Evolutionary conservation across 2,329 filamentous ascomycete genomes (phyloP).

Genomic region (Pseudocercospora musae): DNA sequence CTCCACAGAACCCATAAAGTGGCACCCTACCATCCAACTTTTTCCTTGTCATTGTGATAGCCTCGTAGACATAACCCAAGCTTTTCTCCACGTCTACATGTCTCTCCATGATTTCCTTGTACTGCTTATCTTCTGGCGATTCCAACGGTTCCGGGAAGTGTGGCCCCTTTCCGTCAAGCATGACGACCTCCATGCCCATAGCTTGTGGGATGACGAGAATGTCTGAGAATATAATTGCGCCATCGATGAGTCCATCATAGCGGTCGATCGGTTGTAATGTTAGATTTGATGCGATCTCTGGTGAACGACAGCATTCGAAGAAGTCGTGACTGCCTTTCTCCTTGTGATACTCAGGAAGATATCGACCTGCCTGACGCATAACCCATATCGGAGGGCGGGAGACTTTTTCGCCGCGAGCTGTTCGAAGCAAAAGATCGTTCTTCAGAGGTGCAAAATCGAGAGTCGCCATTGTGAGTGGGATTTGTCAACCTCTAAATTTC

Average conservation of each 20-base stretch:
- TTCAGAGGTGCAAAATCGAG: conserved; percentile 73
- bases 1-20: conserved; percentile 92
- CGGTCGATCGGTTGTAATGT: conserved; percentile 94
- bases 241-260: conserved; percentile 85
- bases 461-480: conserved; percentile 2
- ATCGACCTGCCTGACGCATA: conserved; percentile 98
- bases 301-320: conserved; percentile 93
- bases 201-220: conserved; percentile 97
- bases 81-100: conserved; percentile 81
- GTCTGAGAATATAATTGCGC: conserved; percentile 97
- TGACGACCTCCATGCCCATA: conserved; percentile 97
- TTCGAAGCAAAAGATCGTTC: conserved; percentile 88
- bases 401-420: conserved; percentile 84
- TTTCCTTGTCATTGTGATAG: conserved; percentile 83
- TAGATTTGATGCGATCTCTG: conserved; percentile 87
- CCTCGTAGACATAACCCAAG: conserved; percentile 92
- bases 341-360: conserved; percentile 96
- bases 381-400: conserved; percentile 97
- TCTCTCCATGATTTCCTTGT: conserved; percentile 69
- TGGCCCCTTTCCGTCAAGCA: conserved; percentile 95
- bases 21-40: conserved; percentile 88
- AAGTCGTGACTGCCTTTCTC: conserved; percentile 90
- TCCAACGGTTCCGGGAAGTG: conserved; percentile 85
- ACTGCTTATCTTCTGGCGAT: conserved; percentile 78
- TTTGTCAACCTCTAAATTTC: neutral